Evolutionary conservation across 306 rosid genomes (phyloP), one percentile per base, ranked within the genome.

Genomic region (Rosa chinensis): DNA sequence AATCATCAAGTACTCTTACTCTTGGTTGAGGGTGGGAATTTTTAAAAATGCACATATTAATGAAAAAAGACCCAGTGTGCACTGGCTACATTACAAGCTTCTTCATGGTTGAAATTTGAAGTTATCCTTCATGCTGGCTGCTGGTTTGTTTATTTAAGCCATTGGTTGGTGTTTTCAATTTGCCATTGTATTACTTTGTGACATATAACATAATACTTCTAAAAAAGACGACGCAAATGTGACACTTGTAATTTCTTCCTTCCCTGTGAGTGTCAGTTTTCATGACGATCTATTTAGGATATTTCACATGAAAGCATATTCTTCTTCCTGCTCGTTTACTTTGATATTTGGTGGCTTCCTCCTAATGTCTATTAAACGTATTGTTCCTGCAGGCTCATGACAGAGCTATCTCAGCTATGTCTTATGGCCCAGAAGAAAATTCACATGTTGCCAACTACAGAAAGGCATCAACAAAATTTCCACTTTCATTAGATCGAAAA

Each of bases 341-440:
- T 72, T 2, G 43, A 72, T 50, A 48, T 17, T 5, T 72, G n/a
- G n/a, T 44, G 25, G 47, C 81, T 70, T 48, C 35, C 14, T 39
- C 62, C 47, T 70, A 61, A 69, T 76, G 35, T 72, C 48, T 11
- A 25, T 40, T 4, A 17, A 18, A 50, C 49, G 42, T 58, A 42
- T 73, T 67, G 20, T 81, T 74, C 70, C 77, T 58, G 37, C 83
- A 88, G 97, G 78, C 75, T 14, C 83, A 76, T 53, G 89, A 79
- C 72, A 94, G 82, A 84, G 88, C 80, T 67, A 53, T 58, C 69
- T 78, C 89, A 70, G 76, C 91, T 42, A 86, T 89, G 86, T 82
- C 66, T 72, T 88, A 79, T 83, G 99, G 97, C 62, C 99, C 97
- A 23, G 89, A 21, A 11, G 95, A 94, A 86, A 94, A 94, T 84